Evolutionary conservation across 306 rosid species (phyloP).

Genomic region (Cucurbita argyrosperma): DNA sequence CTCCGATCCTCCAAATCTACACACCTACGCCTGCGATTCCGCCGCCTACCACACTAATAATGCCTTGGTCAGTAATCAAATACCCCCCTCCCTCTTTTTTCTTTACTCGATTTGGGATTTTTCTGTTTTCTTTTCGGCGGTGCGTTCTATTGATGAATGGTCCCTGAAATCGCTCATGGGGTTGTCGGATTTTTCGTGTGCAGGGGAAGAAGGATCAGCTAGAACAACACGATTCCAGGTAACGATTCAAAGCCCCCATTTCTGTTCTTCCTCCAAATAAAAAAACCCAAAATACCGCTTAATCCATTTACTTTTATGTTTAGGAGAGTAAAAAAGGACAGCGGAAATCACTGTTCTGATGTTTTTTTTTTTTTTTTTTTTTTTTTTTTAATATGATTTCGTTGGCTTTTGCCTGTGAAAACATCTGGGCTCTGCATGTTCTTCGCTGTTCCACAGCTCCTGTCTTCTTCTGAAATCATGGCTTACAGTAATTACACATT

Average conservation of each 20-base stretch:
- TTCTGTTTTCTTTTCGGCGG: background rate
- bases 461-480: no score
- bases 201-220: background rate
- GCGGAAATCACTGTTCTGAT: constrained; percentile 50
- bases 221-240: background rate
- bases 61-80: constrained; percentile 37
- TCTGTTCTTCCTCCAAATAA: background rate
- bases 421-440: constrained; percentile 47
- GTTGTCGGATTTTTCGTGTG: background rate
- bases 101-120: background rate
- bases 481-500: background rate
- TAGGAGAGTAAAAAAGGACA: constrained; percentile 1
- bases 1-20: constrained; percentile 23
- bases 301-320: no score
- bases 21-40: background rate
- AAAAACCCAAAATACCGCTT: no score
- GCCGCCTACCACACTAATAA: background rate
- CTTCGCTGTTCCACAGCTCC: constrained; percentile 50
- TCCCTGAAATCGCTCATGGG: background rate
- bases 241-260: background rate
- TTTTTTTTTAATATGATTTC: background rate
- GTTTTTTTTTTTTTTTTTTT: background rate
- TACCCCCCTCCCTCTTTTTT: background rate
- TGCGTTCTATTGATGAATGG: no score
- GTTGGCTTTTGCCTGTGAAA: no score